Percentiles rank a stretch among this genome's conserved stretches.
Evolutionary conservation across 1,139 yeast genomes (phyloP).

Genomic region (Pichia sp.): DNA sequence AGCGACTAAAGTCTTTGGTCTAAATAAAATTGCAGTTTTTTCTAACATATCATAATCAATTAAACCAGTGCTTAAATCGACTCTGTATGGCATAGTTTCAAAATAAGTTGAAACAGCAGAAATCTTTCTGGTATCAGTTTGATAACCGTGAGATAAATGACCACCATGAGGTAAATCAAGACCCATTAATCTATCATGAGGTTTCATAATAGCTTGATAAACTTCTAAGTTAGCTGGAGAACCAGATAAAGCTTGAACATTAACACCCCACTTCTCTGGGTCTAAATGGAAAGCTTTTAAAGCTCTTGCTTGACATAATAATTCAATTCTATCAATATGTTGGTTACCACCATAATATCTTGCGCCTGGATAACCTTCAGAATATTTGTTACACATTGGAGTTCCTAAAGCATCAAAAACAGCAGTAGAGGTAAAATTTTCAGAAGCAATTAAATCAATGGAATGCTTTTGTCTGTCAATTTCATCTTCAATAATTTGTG

Average conservation of each 20-base stretch:
- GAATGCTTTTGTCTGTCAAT: slow-evolving; percentile 92
- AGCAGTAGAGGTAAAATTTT: slow-evolving; percentile 93
- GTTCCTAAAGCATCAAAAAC: slow-evolving; percentile 97
- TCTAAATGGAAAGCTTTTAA: slow-evolving; percentile 76
- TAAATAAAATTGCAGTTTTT: slow-evolving; percentile 79
- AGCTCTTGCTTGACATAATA: slow-evolving; percentile 89
- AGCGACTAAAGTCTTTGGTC: slow-evolving; percentile 94
- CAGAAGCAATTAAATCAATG: slow-evolving; percentile 90
- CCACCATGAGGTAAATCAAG: slow-evolving; percentile 97
- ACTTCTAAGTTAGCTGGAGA: slow-evolving; percentile 97
- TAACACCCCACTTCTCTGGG: slow-evolving; percentile 93
- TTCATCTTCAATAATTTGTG: slow-evolving; percentile 77
- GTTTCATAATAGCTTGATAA: slow-evolving; percentile 89
- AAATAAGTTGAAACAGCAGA: slow-evolving; percentile 94
- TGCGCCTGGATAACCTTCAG: slow-evolving; percentile 86
- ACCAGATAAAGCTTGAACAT: slow-evolving; percentile 93
- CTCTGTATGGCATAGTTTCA: slow-evolving; percentile 98
- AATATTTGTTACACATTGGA: slow-evolving; percentile 89
- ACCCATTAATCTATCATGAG: slow-evolving; percentile 96
- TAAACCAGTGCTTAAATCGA: slow-evolving; percentile 82
- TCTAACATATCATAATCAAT: slow-evolving; percentile 94
- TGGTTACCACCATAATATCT: slow-evolving; percentile 89
- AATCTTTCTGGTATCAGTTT: slow-evolving; percentile 90
- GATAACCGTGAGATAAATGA: slow-evolving; percentile 96
- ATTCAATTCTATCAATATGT: slow-evolving; percentile 89